Evolutionary conservation across 2,329 filamentous ascomycete species (phyloP), one percentile per base, ranked within the genome.

Genomic region (Venturia asperata): DNA sequence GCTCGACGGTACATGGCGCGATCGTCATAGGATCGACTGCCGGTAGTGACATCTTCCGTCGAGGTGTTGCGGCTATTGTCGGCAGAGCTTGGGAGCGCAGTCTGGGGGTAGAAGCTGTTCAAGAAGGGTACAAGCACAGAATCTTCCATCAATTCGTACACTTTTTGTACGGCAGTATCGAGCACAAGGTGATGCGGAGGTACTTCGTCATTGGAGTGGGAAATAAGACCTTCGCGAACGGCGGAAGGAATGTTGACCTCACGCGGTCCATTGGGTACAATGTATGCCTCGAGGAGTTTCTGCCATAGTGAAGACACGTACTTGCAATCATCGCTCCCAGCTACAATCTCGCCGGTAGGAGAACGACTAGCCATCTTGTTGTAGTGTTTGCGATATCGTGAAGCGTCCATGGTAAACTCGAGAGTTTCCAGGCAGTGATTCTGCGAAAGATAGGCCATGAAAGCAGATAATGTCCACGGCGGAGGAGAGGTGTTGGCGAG

Each of bases 141-240:
- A 74, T 97, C 94, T 71, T 96, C 95, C 92, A 99, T 97, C 65
- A 99, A 81, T 70, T 97, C 94, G 75, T 93, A 92, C 49, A 97
- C 90, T 67, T 96, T 95, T 67, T 85, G 84, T 30, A 96, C 89
- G 24, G 94, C 92, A 62, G 90, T 84, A 67, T 95, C 89, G 19
- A 99, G 81, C 64, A 87, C 85, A 49, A 87, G 85, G 0, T 94
- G 92, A 66, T 85, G 79, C 5, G 88, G 88, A 7, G 93, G 91
- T 0, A 86, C 81, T 6, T 81, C 78, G 0, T 79, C 76, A 15
- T 39, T 42, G 9, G 85, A 82, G 49, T 89, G 81, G 52, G 81
- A 81, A 42, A 97, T 81, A 27, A 99, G 82, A 43, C 84, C 85
- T 74, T 97, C 91, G 43, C 93, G 89, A 56, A 97, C 91, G 68